Base-by-base conservation (phyloP, 192 early-diverging fungal genomes). In the Geranomyces variabilis region DNA sequence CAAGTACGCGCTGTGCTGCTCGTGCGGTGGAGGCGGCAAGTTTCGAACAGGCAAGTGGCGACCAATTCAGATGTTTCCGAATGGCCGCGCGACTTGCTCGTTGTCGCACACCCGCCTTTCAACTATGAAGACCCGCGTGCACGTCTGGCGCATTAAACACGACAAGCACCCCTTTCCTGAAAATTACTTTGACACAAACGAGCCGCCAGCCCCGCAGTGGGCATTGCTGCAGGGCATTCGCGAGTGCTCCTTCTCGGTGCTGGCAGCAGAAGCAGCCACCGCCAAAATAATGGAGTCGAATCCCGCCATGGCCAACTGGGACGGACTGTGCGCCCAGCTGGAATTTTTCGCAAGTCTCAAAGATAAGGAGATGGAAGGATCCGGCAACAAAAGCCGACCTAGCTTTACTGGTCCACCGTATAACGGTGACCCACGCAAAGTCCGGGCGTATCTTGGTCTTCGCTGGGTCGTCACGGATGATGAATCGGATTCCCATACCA, bases 31-130 rank as follows among this genome's bases (percentile, higher is more conserved):
- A 7, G 58, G 58, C 29, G 58, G 58, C 3, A 28, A 34, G 58
- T 60, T 28, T 33, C 22, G 58, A 34, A 60, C 58, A 19, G 58
- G 58, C 28, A 60, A 60, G 31, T 60, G 58, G 58, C 17, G 58
- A 60, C 58, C 58, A 8, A 17, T 60, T 7, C 58, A 60, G 17
- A 28, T 60, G 29, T 60, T 60, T 33, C 28, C 58, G 5, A 7
- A 7, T 8, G 31, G 31, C 22, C 58, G 58, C 17, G 58, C 58
- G 17, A 60, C 58, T 9, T 60, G 58, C 29, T 33, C 58, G 7
- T 60, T 60, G 24, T 17, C 22, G 3, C 58, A 60, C 29, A 28
- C 9, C 17, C 58, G 58, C 7, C 29, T 31, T 7, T 7, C 8
- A 19, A 29, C 28, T 7, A 60, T 60, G 28, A 60, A 60, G 58